These are phyloP conservation scores for Rhodotorula mucilaginosa DNA, from an alignment of 1,284 basidiomycete species.

Conservation along the genomic window DNA sequence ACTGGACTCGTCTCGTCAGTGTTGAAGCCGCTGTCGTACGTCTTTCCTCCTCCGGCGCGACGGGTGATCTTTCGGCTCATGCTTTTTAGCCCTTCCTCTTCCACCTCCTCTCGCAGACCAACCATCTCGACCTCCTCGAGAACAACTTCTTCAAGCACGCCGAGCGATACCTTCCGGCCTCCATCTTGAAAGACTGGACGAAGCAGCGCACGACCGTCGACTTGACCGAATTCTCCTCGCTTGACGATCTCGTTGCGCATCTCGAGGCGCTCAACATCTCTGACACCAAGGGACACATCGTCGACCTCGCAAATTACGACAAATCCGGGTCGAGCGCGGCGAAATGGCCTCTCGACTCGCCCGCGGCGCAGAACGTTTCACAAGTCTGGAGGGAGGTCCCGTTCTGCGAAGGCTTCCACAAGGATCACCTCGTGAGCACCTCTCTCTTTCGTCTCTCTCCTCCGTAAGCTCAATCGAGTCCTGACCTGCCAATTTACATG, in stretches of 20 bases:
- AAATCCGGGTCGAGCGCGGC: not conserved
- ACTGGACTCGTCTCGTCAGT: slow-evolving; percentile 3
- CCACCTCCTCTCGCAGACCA: not conserved
- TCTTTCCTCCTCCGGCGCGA: not conserved
- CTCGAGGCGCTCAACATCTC: not conserved
- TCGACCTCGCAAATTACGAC: slow-evolving; percentile 1
- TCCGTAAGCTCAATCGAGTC: not conserved
- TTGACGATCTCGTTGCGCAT: not conserved
- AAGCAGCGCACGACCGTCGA: not conserved
- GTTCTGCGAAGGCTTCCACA: not conserved
- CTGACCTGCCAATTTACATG: too few relatives aligned
- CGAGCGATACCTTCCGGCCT: not conserved
- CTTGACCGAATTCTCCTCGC: not conserved
- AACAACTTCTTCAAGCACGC: slow-evolving; percentile 9
- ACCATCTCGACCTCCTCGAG: slow-evolving; percentile 17
- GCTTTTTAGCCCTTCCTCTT: too few relatives aligned
- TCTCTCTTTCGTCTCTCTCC: not conserved
- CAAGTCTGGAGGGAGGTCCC: not conserved
- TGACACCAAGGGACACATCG: not conserved
- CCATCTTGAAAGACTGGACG: not conserved
- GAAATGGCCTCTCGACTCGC: not conserved
- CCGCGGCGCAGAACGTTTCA: not conserved
- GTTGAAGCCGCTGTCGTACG: slow-evolving; percentile 7
- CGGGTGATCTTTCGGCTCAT: too few relatives aligned
- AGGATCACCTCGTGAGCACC: not conserved